These are phyloP conservation scores for Striga asiatica DNA, from an alignment of 257 asterid species.

Conservation along the genomic window DNA sequence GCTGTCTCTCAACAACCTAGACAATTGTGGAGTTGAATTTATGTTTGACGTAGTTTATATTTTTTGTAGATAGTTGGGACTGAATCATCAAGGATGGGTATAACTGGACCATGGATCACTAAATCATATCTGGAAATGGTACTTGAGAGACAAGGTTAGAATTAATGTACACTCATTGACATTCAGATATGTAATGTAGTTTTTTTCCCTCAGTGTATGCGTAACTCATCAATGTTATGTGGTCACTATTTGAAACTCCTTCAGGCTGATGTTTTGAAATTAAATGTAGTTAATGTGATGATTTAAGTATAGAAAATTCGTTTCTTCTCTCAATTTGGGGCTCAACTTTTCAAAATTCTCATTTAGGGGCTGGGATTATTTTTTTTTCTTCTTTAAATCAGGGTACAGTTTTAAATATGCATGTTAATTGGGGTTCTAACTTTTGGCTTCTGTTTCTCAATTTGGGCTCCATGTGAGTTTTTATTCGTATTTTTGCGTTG, in stretches of 20 bases:
- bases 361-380: no score
- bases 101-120: constrained; percentile 92
- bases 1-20: constrained; percentile 11
- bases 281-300: constrained; percentile 4
- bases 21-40: constrained; percentile 16
- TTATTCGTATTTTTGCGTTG: no score
- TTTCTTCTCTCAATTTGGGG: no score
- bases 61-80: constrained; percentile 66
- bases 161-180: neutral
- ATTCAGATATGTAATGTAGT: neutral
- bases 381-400: no score
- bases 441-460: constrained; percentile 3
- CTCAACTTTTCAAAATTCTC: no score
- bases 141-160: constrained; percentile 81
- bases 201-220: constrained; percentile 10
- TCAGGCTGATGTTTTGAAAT: neutral
- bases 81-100: constrained; percentile 82
- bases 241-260: constrained; percentile 4
- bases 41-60: constrained; percentile 20
- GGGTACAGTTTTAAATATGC: no score
- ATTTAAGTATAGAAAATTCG: constrained; percentile 6
- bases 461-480: no score
- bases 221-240: neutral
- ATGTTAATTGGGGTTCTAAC: no score
- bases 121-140: constrained; percentile 97